These are phyloP conservation scores for Uromyces viciae-fabae DNA, from an alignment of 1,284 basidiomycete genomes.

Conservation along the genomic window DNA sequence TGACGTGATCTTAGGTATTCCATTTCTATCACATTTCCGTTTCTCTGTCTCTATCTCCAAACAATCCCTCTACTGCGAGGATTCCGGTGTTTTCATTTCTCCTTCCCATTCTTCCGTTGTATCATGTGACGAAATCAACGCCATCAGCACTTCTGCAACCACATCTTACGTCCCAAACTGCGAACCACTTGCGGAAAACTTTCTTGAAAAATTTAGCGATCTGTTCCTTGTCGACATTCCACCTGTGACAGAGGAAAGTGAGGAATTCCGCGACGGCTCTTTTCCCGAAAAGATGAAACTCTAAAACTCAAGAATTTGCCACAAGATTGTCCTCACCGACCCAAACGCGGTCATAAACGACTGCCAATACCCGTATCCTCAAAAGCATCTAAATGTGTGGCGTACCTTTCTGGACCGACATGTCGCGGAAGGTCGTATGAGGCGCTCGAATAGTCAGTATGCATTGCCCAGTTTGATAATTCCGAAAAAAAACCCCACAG, in stretches of 20 bases:
- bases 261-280: background rate
- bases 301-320: background rate
- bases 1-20: constrained; percentile 5
- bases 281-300: background rate
- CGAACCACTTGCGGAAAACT: background rate
- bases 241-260: background rate
- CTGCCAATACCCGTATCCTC: background rate
- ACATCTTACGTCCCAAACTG: background rate
- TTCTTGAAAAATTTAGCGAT: background rate
- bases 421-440: background rate
- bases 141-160: background rate
- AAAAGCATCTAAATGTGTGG: background rate
- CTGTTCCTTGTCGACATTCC: background rate
- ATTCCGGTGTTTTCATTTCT: background rate
- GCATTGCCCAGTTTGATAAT: constrained; percentile 6
- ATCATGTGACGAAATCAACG: background rate
- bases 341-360: constrained; percentile 4
- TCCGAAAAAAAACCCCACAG: background rate
- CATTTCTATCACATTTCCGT: background rate
- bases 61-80: background rate
- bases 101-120: background rate
- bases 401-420: background rate
- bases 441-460: background rate
- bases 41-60: background rate
- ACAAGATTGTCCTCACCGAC: background rate